Evolutionary conservation across 148 eudicot genomes (phyloP).

Genomic region (Vaccinium darrowii): DNA sequence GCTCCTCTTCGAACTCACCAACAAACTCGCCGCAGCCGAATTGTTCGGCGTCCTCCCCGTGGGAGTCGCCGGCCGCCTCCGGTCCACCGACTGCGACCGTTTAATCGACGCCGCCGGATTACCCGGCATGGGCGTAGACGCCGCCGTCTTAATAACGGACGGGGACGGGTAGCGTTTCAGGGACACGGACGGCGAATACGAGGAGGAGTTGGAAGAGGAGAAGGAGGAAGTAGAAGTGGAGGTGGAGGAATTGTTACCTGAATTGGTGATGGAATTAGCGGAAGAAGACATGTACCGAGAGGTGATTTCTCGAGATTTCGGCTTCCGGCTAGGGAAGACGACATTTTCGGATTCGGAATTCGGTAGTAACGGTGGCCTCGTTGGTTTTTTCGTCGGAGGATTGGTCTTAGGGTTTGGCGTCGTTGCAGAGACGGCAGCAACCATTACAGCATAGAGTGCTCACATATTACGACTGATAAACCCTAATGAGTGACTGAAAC

Average conservation of each 20-base stretch:
- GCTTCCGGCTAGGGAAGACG: constrained; percentile 32
- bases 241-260: constrained; percentile 32
- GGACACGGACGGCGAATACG: constrained; percentile 28
- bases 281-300: constrained; percentile 55
- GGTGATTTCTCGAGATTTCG: constrained; percentile 56
- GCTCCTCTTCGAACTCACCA: constrained; percentile 55
- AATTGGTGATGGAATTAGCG: constrained; percentile 19
- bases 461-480: constrained; percentile 16
- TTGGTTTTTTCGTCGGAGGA: constrained; percentile 28
- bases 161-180: constrained; percentile 51
- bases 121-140: constrained; percentile 23
- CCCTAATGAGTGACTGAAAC: constrained; percentile 19
- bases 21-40: constrained; percentile 50
- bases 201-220: constrained; percentile 38
- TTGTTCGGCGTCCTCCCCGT: neutral
- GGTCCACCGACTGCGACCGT: constrained; percentile 65
- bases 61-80: constrained; percentile 47
- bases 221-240: constrained; percentile 35
- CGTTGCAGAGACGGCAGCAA: constrained; percentile 38
- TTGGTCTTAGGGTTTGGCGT: constrained; percentile 41
- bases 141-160: constrained; percentile 27
- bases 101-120: constrained; percentile 11
- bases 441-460: constrained; percentile 33
- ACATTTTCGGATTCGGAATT: constrained; percentile 43
- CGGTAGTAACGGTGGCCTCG: constrained; percentile 54